Conservation (phyloP, 805 yeast genomes). For the Yarrowia divulgata region DNA sequence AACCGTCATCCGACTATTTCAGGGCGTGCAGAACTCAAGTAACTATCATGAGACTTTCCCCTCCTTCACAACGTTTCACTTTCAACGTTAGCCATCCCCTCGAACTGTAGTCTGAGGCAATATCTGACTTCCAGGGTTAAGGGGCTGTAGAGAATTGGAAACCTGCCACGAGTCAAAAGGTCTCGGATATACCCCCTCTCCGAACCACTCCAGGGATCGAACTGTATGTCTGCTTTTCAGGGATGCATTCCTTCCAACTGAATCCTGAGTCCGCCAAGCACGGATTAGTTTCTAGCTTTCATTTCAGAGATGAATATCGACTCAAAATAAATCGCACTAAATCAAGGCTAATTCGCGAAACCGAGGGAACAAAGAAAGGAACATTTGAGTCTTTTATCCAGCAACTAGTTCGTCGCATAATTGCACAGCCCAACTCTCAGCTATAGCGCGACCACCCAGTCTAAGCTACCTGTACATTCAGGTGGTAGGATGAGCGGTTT, state of each 20-base stretch:
- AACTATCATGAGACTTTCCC: background rate
- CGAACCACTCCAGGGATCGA: background rate
- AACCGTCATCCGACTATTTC: background rate
- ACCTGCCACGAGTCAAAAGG: background rate
- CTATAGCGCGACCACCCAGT: too few relatives aligned
- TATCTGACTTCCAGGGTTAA: background rate
- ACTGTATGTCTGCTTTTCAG: background rate
- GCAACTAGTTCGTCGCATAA: too few relatives aligned
- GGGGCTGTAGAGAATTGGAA: background rate
- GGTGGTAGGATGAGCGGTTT: conserved; percentile 1
- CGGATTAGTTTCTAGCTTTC: conserved; percentile 1
- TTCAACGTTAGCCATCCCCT: background rate
- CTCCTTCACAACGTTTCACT: conserved; percentile 10
- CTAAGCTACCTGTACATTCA: too few relatives aligned
- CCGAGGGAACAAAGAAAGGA: background rate
- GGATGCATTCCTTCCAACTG: background rate
- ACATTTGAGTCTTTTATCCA: background rate
- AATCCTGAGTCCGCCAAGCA: background rate
- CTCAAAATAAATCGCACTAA: background rate
- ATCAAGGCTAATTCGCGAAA: background rate
- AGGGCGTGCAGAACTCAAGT: background rate
- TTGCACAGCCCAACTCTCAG: too few relatives aligned
- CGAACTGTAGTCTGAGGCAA: conserved; percentile 6
- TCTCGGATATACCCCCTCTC: background rate
- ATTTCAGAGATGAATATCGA: background rate